Evolutionary conservation across 75 land plant genomes (phyloP).

Genomic region (Selaginella tamariscina): DNA sequence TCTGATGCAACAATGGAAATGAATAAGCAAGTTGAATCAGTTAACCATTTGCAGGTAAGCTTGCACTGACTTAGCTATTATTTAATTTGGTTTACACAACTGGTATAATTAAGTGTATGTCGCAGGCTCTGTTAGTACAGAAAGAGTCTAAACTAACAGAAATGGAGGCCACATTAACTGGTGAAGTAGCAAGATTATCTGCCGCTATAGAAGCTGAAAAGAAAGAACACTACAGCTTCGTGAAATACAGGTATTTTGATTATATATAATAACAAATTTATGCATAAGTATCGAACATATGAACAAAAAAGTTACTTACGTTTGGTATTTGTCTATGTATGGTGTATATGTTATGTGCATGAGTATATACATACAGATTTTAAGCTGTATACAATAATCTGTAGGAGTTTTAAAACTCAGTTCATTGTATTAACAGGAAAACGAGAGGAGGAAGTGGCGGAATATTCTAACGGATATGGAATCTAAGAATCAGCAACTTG

Average conservation of each 20-base stretch:
- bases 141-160: constrained; percentile 78
- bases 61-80: neutral
- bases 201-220: constrained; percentile 71
- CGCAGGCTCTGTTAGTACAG: constrained; percentile 54
- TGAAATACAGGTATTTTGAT: constrained; percentile 46
- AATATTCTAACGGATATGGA: constrained; percentile 33
- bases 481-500: constrained; percentile 57
- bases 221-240: constrained; percentile 57
- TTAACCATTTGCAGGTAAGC: constrained; percentile 55
- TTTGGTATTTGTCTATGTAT: neutral
- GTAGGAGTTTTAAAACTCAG: no score
- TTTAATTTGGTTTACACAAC: neutral
- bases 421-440: constrained; percentile 36
- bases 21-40: constrained; percentile 55
- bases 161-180: constrained; percentile 76
- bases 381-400: no score
- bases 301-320: no score
- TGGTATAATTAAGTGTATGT: no score
- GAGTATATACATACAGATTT: no score
- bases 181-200: constrained; percentile 70
- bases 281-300: no score
- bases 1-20: constrained; percentile 66
- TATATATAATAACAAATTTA: neutral
- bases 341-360: neutral
- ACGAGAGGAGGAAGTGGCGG: constrained; percentile 54